Evolutionary conservation across 164 flowering plant species (phyloP), one percentile per base, ranked within the genome.

Genomic region (Stephania japonica): DNA sequence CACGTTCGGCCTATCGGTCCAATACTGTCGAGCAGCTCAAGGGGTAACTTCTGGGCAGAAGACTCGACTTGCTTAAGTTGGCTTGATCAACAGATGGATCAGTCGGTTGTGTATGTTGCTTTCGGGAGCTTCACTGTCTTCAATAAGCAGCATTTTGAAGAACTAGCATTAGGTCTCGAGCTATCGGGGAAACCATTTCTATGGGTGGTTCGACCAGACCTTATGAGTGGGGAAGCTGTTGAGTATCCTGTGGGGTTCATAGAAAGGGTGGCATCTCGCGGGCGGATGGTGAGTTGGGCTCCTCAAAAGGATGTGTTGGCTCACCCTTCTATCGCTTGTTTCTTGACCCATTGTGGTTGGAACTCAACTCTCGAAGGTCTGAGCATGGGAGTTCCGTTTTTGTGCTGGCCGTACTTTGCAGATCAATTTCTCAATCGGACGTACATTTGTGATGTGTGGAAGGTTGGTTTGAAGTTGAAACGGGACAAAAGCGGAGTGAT

Each of bases 281-380:
- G 86, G 12, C 61, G 67, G 69, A 56, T 85, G 24, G 87, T 87
- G 6, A 68, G 70, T 0, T 87, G 90, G 90, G 85, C 87, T 19
- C 90, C 92, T 6, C 90, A 85, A 26, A 78, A 78, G 47, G 53
- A 76, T 66, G 83, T 87, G 26, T 74, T 87, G 4, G 43, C 73
- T 43, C 91, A 89, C 67, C 84, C 86, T 69, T 77, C 89, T 8
- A 72, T 89, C 10, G 88, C 82, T 64, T 87, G 90, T 65, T 87
- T 89, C 73, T 0, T 87, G 23, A 81, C 81, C 42, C 94, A 90
- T 71, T 87, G 91, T 70, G 91, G 93, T 13, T 89, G 93, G 93
- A 84, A 83, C 65, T 87, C 93, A 25, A 80, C 81, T 16, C 19
- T 84, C 13, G 93, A 89, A 74, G 85, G 84, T 7, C 21, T 83